These are phyloP conservation scores for Aaosphaeria pasadenensis DNA, from an alignment of 2,329 filamentous ascomycete genomes.

Conservation along the genomic window DNA sequence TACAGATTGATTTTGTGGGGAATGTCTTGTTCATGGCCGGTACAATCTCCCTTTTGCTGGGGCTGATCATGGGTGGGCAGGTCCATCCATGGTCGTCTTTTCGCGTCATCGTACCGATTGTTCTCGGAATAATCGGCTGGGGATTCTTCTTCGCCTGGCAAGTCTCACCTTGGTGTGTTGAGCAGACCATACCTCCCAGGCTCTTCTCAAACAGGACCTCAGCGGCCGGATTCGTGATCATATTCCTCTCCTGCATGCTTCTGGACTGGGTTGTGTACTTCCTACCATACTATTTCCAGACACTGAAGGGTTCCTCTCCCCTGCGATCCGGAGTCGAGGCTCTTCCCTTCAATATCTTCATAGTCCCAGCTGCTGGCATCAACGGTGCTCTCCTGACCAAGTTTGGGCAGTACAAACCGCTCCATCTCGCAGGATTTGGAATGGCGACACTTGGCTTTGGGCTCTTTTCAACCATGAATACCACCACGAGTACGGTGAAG, in stretches of 20 bases:
- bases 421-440: slow-evolving; percentile 5
- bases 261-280: slow-evolving; percentile 7
- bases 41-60: slow-evolving; percentile 37
- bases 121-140: slow-evolving; percentile 42
- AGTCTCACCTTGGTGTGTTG: slow-evolving; percentile 12
- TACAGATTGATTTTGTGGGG: slow-evolving; percentile 39
- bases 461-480: slow-evolving; percentile 7
- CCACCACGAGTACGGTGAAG: slow-evolving; percentile 1
- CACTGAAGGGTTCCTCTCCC: slow-evolving; percentile 2
- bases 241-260: slow-evolving; percentile 6
- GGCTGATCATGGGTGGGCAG: slow-evolving; percentile 43
- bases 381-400: slow-evolving; percentile 8
- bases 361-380: slow-evolving; percentile 2
- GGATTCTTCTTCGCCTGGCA: slow-evolving; percentile 36
- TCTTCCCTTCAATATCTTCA: slow-evolving; percentile 6
- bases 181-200: slow-evolving; percentile 7
- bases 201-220: slow-evolving; percentile 14
- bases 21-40: slow-evolving; percentile 39
- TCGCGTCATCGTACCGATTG: slow-evolving; percentile 41
- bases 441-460: slow-evolving; percentile 8
- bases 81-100: slow-evolving; percentile 40
- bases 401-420: slow-evolving; percentile 19
- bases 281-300: slow-evolving; percentile 18
- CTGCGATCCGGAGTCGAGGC: slow-evolving; percentile 7
- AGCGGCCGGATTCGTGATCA: slow-evolving; percentile 1